Conservation (phyloP, 1,284 basidiomycete genomes). For the Ceratobasidium theobromae region DNA sequence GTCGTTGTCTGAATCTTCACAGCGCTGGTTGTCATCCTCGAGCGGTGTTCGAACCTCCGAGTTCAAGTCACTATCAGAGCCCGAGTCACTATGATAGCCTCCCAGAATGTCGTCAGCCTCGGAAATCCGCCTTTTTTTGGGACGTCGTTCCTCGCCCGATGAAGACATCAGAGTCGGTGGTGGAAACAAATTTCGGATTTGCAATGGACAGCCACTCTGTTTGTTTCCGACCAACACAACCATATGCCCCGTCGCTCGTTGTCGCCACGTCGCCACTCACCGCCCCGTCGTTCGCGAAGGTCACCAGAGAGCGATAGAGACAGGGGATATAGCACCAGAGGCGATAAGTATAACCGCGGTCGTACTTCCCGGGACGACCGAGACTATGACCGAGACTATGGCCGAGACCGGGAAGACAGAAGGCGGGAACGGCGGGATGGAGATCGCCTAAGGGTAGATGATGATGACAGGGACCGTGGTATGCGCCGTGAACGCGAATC, state of each 20-base stretch:
- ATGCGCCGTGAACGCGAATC: conserved; percentile 23
- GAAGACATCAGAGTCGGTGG: neutral
- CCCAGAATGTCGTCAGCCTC: neutral
- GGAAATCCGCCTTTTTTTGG: conserved; percentile 20
- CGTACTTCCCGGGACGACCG: conserved; percentile 36
- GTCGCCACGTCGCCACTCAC: conserved; percentile 22
- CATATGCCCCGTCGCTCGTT: neutral
- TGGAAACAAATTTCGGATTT: conserved; percentile 30
- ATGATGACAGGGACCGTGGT: neutral
- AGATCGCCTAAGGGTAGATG: conserved; percentile 42
- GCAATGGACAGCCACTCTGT: neutral
- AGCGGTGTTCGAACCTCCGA: neutral
- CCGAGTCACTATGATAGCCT: neutral
- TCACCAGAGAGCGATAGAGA: conserved; percentile 9
- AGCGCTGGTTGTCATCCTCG: neutral
- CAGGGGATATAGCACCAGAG: neutral
- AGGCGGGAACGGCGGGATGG: conserved; percentile 47
- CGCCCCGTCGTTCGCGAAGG: conserved; percentile 13
- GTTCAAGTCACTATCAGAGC: neutral
- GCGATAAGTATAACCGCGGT: conserved; percentile 6
- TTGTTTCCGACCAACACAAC: neutral
- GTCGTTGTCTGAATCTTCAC: neutral
- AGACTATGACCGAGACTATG: conserved; percentile 38
- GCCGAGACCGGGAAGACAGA: conserved; percentile 45
- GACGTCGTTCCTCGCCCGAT: neutral